A percentile compares a stretch with the other conserved stretches of the same genome.
Evolutionary conservation across 2,329 filamentous ascomycete genomes (phyloP).

Genomic region (Clonostachys byssicola): DNA sequence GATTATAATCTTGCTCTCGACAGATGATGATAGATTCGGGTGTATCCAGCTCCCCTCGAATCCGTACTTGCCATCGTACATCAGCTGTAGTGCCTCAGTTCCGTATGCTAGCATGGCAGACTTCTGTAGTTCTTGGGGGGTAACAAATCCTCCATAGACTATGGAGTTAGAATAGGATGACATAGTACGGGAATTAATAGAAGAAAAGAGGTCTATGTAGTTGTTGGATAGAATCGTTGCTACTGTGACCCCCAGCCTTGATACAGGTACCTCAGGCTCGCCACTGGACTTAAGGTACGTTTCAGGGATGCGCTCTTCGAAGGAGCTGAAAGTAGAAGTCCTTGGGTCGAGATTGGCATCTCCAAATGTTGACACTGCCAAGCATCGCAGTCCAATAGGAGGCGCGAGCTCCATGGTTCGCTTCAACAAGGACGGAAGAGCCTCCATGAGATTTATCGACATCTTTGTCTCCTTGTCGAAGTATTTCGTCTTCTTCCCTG

Average conservation of each 20-base stretch:
- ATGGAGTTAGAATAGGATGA: too few relatives aligned
- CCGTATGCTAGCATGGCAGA: neutral
- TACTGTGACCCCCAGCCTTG: too few relatives aligned
- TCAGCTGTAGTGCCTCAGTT: neutral
- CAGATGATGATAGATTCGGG: neutral
- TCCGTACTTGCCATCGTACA: neutral
- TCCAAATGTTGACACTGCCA: neutral
- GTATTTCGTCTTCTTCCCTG: neutral
- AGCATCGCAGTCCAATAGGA: neutral
- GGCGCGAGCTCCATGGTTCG: neutral
- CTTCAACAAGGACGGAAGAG: too few relatives aligned
- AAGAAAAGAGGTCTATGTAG: too few relatives aligned
- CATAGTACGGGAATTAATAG: too few relatives aligned
- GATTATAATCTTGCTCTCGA: neutral
- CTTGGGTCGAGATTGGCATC: neutral
- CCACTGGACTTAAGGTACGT: too few relatives aligned
- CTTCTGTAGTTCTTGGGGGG: neutral
- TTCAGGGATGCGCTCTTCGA: neutral
- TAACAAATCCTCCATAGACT: too few relatives aligned
- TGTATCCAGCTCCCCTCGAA: neutral
- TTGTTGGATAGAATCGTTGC: too few relatives aligned
- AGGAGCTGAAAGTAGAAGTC: neutral
- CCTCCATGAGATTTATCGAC: too few relatives aligned
- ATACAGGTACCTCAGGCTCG: too few relatives aligned
- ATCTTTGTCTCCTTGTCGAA: too few relatives aligned